phyloP scores from a whole-genome alignment of 2,329 filamentous ascomycete species.

The Nannizzia gypsea region DNA sequence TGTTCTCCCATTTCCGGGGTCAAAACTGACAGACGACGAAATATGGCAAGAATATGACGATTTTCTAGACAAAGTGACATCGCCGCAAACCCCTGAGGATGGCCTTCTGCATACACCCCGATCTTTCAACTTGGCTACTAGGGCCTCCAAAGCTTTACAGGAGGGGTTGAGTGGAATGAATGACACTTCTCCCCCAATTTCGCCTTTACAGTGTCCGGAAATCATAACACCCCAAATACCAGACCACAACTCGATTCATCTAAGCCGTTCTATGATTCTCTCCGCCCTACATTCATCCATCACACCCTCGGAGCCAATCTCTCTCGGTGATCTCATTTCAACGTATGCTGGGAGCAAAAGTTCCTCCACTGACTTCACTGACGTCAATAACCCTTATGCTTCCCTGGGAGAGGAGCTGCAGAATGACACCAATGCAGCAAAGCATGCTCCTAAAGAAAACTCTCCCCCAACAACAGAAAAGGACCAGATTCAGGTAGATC shows the following conservation, averaged over 20 bases:
- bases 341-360: constrained; percentile 34
- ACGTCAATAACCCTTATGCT: neutral
- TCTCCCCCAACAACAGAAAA: constrained; percentile 17
- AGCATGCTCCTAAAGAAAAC: neutral
- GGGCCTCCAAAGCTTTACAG: constrained; percentile 30
- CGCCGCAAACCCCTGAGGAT: constrained; percentile 29
- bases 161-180: constrained; percentile 21
- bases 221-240: constrained; percentile 12
- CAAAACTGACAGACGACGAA: constrained; percentile 65
- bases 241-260: constrained; percentile 27
- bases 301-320: constrained; percentile 41
- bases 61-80: constrained; percentile 59
- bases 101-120: constrained; percentile 15
- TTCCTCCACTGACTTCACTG: constrained; percentile 12
- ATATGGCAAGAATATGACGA: constrained; percentile 94
- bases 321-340: constrained; percentile 43
- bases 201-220: constrained; percentile 10
- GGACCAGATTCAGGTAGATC: constrained; percentile 31
- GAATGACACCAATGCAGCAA: constrained; percentile 6
- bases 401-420: neutral
- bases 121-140: constrained; percentile 28
- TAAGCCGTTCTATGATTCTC: constrained; percentile 41
- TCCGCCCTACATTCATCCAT: constrained; percentile 40
- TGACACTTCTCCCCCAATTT: constrained; percentile 11
- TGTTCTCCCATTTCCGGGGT: constrained; percentile 49